Conservation (phyloP, 148 eudicot genomes). For the Persicaria maculosa region DNA sequence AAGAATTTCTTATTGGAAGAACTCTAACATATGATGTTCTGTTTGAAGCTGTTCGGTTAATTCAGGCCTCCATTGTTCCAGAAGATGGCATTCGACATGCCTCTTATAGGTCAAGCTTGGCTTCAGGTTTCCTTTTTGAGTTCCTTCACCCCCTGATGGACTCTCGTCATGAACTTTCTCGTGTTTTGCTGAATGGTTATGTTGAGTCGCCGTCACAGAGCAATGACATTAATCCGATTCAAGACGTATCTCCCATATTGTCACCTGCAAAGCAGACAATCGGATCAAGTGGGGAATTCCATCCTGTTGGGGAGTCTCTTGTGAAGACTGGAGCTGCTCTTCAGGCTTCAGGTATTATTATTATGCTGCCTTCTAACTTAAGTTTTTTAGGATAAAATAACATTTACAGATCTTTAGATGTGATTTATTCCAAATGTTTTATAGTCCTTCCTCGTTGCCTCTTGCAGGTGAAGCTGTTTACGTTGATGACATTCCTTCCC, state of each 20-base stretch:
- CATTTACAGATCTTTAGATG: background rate
- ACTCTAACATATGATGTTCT: background rate
- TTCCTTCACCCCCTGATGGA: constrained; percentile 41
- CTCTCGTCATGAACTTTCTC: constrained; percentile 14
- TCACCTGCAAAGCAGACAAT: constrained; percentile 67
- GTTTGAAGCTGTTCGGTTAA: constrained; percentile 6
- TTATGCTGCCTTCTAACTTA: background rate
- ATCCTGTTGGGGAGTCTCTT: constrained; percentile 79
- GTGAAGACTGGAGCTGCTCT: constrained; percentile 65
- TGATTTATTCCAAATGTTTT: background rate
- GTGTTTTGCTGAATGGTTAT: constrained; percentile 20
- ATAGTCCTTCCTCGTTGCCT: background rate
- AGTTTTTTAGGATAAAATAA: background rate
- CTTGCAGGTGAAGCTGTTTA: constrained; percentile 79
- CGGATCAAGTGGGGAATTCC: constrained; percentile 38
- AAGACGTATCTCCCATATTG: constrained; percentile 15
- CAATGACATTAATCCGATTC: too few relatives aligned
- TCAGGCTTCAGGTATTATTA: constrained; percentile 76
- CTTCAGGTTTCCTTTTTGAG: constrained; percentile 63
- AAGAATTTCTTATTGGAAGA: constrained; percentile 2
- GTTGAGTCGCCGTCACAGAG: background rate
- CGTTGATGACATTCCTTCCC: constrained; percentile 95
- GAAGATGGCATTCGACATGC: constrained; percentile 35
- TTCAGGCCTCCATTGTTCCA: background rate
- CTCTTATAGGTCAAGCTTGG: constrained; percentile 68